phyloP scores from a whole-genome alignment of 2,329 filamentous ascomycete species.

The Endoconidiophora laricicola region DNA sequence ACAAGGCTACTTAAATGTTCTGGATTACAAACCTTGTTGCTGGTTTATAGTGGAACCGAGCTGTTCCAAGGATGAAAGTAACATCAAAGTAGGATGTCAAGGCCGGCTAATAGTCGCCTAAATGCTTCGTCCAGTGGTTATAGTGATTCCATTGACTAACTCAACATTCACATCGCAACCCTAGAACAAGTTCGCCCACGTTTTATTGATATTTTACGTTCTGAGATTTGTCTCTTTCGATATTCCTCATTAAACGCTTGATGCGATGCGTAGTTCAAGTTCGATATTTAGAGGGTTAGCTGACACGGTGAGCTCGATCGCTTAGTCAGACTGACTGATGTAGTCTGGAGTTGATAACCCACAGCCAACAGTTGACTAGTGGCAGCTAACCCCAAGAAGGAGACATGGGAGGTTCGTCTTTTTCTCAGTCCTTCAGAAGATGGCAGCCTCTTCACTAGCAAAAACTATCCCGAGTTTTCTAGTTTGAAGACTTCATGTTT shows the following conservation, averaged over 20 bases:
- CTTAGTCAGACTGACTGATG: neutral
- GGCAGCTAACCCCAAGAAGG: slow-evolving; percentile 9
- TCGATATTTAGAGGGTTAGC: too few species aligned
- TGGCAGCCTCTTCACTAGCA: slow-evolving; percentile 8
- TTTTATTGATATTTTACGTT: too few species aligned
- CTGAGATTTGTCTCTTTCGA: too few species aligned
- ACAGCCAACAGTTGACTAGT: too few species aligned
- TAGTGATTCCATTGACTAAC: neutral
- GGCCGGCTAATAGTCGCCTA: slow-evolving; percentile 2
- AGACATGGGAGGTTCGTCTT: neutral
- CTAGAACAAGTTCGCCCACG: too few species aligned
- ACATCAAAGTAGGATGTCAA: neutral
- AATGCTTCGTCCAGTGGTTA: neutral
- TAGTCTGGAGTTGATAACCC: neutral
- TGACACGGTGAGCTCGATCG: too few species aligned
- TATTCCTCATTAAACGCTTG: too few species aligned
- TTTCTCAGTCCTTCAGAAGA: neutral
- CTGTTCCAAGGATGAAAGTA: neutral
- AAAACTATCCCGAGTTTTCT: slow-evolving; percentile 4
- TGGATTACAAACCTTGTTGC: neutral
- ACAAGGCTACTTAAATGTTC: neutral
- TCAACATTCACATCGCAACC: too few species aligned
- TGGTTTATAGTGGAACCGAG: neutral
- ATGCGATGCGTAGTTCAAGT: too few species aligned
- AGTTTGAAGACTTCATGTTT: neutral